These are phyloP conservation scores for Eutypella sp. DNA, from an alignment of 2,329 filamentous ascomycete genomes.

Conservation along the genomic window DNA sequence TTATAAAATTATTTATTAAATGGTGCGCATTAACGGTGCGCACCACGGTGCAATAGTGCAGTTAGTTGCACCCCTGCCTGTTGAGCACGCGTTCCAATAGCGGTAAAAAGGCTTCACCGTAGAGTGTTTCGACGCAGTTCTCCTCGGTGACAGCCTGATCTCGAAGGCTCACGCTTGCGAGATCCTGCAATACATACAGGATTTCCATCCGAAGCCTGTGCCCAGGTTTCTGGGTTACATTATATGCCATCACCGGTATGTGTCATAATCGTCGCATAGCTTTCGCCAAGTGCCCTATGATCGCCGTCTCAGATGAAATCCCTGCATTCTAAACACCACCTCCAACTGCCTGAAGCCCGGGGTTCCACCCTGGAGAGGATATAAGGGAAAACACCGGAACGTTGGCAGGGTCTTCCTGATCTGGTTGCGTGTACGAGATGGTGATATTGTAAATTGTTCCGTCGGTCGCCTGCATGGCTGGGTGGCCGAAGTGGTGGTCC, in stretches of 20 bases:
- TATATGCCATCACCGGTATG: conserved; percentile 3
- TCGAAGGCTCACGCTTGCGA: background rate
- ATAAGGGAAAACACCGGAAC: conserved; percentile 1
- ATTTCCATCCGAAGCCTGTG: conserved; percentile 2
- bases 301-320: background rate
- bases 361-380: conserved; percentile 2
- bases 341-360: conserved; percentile 1
- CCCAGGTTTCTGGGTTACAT: background rate
- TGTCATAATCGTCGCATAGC: conserved; percentile 3
- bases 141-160: conserved; percentile 35
- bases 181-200: conserved; percentile 4
- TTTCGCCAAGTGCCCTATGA: background rate
- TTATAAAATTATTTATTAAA: no score
- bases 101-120: conserved; percentile 33
- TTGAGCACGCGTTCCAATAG: conserved; percentile 47
- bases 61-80: no score
- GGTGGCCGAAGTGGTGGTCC: background rate
- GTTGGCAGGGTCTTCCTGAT: background rate
- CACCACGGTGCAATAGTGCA: no score
- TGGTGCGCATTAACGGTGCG: no score
- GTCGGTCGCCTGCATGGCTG: background rate
- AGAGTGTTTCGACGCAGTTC: conserved; percentile 36
- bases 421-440: conserved; percentile 3
- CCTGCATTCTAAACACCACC: conserved; percentile 1
- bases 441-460: conserved; percentile 5